Base-by-base conservation (phyloP, 805 yeast species). In the Kurtzmaniella cleridarum region DNA sequence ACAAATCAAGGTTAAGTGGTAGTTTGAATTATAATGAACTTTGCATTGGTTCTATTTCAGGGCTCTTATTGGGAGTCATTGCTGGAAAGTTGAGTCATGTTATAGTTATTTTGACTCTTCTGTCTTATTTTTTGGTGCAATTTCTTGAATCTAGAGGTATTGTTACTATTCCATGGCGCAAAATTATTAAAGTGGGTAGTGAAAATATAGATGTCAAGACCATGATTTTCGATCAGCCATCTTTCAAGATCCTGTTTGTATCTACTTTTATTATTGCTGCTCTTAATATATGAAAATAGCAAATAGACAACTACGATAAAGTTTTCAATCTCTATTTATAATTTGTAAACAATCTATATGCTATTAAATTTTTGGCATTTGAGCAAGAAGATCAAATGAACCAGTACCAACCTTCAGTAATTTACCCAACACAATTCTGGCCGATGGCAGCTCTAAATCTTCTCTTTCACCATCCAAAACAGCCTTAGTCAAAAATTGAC, bases 401-500 rank as follows among this genome's bases (percentile, higher is more conserved):
- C 99, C 98, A 7, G 99, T 93, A 61, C 99, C 99, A 39, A 89
- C 95, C 47, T 79, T 79, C 43, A 89, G 78, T 53, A 93, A 73
- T 63, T 85, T 85, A 62, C 99, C 99, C 57, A 90, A 60, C 32
- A 93, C 98, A 49, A 93, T 79, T 53, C 95, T 76, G 17, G 98
- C 95, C 31, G 95, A 84, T 13, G 99, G 99, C 44, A 89, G 79
- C 49, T 87, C 88, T 53, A 93, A 69, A 46, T 80, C 81, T 65
- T 93, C 99, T 52, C 82, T 73, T 47, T 87, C 96, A 43, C 91
- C 87, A 50, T 91, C 93, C 57, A 93, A 71, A 35, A 93, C 98
- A 6, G 98, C 96, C 71, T 89, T 88, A 38, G 97, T 93, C 60
- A 93, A 75, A 75, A 93, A 93, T 65, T 87, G 95, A 71, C 96